Evolutionary conservation across 805 yeast species (phyloP).

Genomic region (Suhomyces xylopsoci): DNA sequence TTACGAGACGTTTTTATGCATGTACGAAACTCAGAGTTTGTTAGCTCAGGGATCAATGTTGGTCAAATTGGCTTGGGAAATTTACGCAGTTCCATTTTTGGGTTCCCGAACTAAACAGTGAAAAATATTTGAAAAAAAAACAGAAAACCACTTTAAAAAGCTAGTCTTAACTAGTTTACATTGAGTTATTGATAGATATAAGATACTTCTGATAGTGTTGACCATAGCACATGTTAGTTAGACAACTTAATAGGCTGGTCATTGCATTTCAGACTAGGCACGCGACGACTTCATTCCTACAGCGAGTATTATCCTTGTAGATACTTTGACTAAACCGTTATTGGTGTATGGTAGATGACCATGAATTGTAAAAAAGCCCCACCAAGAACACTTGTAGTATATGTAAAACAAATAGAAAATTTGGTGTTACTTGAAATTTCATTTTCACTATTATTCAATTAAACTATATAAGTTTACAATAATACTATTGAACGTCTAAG

Average conservation of each 20-base stretch:
- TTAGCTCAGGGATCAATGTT: slow-evolving; percentile 16
- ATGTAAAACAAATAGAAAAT: neutral
- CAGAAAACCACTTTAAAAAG: neutral
- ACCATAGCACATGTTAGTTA: neutral
- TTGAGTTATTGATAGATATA: neutral
- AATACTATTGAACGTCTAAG: neutral
- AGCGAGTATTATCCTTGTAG: too few relatives aligned
- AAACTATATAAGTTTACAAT: neutral
- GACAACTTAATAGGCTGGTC: neutral
- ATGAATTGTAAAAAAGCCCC: neutral
- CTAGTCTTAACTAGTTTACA: neutral
- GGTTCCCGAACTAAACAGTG: slow-evolving; percentile 8
- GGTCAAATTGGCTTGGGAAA: slow-evolving; percentile 37
- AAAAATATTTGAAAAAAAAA: neutral
- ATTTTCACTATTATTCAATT: neutral
- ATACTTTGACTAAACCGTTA: too few relatives aligned
- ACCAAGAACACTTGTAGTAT: neutral
- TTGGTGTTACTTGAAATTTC: neutral
- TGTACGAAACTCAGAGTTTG: slow-evolving; percentile 17
- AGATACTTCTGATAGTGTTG: neutral
- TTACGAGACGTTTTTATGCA: slow-evolving; percentile 11
- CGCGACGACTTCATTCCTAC: neutral
- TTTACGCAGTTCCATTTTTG: slow-evolving; percentile 27
- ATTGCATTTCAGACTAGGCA: neutral
- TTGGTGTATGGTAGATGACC: neutral